Evolutionary conservation across 352 stramenopile species (phyloP).

Genomic region (Pythium chondricola): DNA sequence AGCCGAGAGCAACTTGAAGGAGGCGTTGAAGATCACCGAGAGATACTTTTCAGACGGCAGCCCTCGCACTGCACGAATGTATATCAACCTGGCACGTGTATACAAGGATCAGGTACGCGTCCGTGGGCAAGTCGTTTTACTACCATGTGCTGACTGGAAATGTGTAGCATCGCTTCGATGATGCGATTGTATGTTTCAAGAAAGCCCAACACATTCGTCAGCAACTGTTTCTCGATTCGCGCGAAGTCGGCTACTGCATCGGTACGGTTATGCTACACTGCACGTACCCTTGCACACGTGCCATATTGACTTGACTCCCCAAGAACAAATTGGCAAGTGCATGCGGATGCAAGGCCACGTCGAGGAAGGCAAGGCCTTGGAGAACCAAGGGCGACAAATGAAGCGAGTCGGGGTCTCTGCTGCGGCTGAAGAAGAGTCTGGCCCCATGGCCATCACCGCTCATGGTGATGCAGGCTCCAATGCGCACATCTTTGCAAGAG

Average conservation of each 20-base stretch:
- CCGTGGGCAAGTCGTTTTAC: slow-evolving; percentile 21
- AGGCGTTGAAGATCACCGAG: slow-evolving; percentile 71
- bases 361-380: slow-evolving; percentile 49
- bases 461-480: slow-evolving; percentile 1
- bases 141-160: not conserved
- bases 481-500: slow-evolving; percentile 14
- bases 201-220: slow-evolving; percentile 72
- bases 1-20: slow-evolving; percentile 67
- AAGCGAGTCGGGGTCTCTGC: slow-evolving; percentile 46
- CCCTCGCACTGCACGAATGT: slow-evolving; percentile 57
- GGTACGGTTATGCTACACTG: slow-evolving; percentile 25
- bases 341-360: slow-evolving; percentile 47
- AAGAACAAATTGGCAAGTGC: slow-evolving; percentile 84
- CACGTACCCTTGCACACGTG: too few relatives aligned
- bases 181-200: slow-evolving; percentile 57
- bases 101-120: slow-evolving; percentile 82
- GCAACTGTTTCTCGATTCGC: slow-evolving; percentile 62
- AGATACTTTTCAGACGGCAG: slow-evolving; percentile 77
- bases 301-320: too few relatives aligned
- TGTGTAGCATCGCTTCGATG: slow-evolving; percentile 61
- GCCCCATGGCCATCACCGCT: not conserved
- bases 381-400: slow-evolving; percentile 54
- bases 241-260: slow-evolving; percentile 72
- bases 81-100: slow-evolving; percentile 71
- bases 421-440: slow-evolving; percentile 1